Base-by-base conservation (phyloP, 495 filamentous ascomycete genomes). In the Aspergillus taichungensis region DNA sequence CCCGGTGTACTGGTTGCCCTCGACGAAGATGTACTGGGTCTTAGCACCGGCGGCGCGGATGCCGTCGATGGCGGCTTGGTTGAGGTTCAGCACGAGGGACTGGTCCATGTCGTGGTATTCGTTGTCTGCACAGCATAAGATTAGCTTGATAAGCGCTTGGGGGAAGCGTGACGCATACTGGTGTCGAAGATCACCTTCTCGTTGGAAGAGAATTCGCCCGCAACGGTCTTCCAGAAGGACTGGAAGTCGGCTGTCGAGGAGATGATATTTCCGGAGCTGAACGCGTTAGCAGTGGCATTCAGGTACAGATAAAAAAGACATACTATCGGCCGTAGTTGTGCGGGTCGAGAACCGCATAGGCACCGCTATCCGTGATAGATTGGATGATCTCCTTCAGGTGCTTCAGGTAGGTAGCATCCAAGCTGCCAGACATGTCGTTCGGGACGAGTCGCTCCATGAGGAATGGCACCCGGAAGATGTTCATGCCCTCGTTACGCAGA, bases 81-180 rank as follows among this genome's bases (percentile, higher is more conserved):
- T 86, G 43, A 87, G 78, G 52, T 78, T 61, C 40, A 82, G 68
- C 31, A 87, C 83, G 10, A 84, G 78, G 24, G 59, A 63, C 61
- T 85, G 80, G 53, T 82, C 77, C 74, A 85, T 83, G 64, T 78
- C 78, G 62, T 87, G 73, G 67, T 77, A 86, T 62, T 87, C 84
- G 62, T 88, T 88, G 75, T 86, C 84, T 69, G 67, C 72, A 54
- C 76, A 69, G 18, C 30, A 46, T 42, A n/a, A n/a, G 40, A 45
- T 53, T 39, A 12, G n/a, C 42, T n/a, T 10, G 28, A 45, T 32
- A 47, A 33, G 9, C 8, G 1, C n/a, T 3, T 7, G 3, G 18
- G n/a, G 5, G 30, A 27, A 36, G 27, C 24, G 18, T 34, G 33
- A 8, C 10, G 13, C 53, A 46, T 57, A 71, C 68, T 68, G 34